Evolutionary conservation across 2,329 filamentous ascomycete species (phyloP).

Genomic region (Aureobasidium vineae): DNA sequence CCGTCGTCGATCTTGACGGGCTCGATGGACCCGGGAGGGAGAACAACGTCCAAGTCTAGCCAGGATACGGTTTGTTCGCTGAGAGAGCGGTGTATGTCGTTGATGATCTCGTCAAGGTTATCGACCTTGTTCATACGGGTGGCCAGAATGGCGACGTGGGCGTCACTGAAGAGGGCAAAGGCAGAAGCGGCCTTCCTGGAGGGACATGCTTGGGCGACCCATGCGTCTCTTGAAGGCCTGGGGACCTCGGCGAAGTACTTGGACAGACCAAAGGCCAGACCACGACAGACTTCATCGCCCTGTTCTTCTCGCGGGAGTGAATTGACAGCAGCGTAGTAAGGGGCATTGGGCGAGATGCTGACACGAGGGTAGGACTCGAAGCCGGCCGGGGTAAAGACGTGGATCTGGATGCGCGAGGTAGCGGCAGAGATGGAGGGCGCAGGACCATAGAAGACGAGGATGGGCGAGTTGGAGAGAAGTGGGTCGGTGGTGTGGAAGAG

Average conservation of each 20-base stretch:
- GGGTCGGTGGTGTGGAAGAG: constrained; percentile 90
- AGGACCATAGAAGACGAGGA: constrained; percentile 89
- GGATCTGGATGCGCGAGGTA: constrained; percentile 90
- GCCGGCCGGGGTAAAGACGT: constrained; percentile 86
- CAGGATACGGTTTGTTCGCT: constrained; percentile 80
- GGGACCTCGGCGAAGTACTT: constrained; percentile 93
- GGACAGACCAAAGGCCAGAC: constrained; percentile 84
- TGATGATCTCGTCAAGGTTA: constrained; percentile 68
- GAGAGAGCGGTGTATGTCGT: constrained; percentile 70
- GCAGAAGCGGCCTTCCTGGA: constrained; percentile 60
- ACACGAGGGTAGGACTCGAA: constrained; percentile 87
- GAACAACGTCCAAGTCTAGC: constrained; percentile 81
- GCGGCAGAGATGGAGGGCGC: constrained; percentile 75
- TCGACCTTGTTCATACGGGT: constrained; percentile 81
- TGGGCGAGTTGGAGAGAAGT: constrained; percentile 72
- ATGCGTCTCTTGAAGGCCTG: constrained; percentile 67
- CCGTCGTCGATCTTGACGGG: constrained; percentile 60
- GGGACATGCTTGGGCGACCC: constrained; percentile 56
- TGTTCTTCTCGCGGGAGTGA: constrained; percentile 90
- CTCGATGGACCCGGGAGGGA: constrained; percentile 71
- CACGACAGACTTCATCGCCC: constrained; percentile 89
- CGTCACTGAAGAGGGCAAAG: constrained; percentile 76
- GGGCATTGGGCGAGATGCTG: constrained; percentile 88
- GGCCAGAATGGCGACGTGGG: constrained; percentile 89
- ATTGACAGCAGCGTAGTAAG: constrained; percentile 86